Evolutionary conservation across 441 rosid genomes (phyloP).

Genomic region (Populus hybrid): DNA sequence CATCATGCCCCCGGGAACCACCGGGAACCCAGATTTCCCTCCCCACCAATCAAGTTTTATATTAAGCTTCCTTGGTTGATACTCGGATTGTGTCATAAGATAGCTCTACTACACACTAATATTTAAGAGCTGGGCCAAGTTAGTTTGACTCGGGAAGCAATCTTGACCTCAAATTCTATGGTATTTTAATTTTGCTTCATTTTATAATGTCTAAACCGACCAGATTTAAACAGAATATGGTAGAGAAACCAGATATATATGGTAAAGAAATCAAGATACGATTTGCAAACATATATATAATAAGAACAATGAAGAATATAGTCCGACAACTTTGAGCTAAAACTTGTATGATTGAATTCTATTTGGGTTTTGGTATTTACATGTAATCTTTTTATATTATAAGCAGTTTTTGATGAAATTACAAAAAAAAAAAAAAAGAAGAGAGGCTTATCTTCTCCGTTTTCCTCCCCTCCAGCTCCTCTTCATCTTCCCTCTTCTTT

Average conservation of each 20-base stretch:
- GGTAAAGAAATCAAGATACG: no score
- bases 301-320: no score
- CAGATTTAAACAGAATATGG: no score
- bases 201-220: neutral
- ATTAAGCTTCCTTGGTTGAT: slow-evolving; percentile 17
- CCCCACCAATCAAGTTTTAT: slow-evolving; percentile 21
- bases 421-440: no score
- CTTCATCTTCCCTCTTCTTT: neutral
- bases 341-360: no score
- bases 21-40: slow-evolving; percentile 20
- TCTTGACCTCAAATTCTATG: neutral
- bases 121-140: neutral
- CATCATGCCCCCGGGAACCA: slow-evolving; percentile 38
- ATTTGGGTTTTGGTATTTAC: no score
- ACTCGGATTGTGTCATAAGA: slow-evolving; percentile 19
- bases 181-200: neutral
- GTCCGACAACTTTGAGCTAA: no score
- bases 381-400: no score
- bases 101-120: neutral
- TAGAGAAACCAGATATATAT: no score
- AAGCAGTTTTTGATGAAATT: no score
- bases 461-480: neutral
- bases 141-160: neutral
- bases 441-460: no score
- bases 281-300: no score